Evolutionary conservation across 305 asterid species (phyloP).

Genomic region (Fraxinus sp.): DNA sequence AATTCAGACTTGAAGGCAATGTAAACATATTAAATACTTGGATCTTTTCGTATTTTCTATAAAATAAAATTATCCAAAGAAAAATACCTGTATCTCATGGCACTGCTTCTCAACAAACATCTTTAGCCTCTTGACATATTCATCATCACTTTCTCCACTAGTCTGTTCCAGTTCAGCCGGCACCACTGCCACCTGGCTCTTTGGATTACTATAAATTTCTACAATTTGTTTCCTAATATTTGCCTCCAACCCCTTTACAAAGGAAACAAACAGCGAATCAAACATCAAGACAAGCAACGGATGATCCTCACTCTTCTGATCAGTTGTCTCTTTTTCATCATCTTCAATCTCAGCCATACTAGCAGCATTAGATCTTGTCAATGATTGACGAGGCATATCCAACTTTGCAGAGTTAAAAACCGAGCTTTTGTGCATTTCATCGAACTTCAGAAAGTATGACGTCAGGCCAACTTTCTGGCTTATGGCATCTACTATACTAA

Average conservation of each 20-base stretch:
- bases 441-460: slow-evolving; percentile 67
- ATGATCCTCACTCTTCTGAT: slow-evolving; percentile 62
- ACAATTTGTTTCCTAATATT: slow-evolving; percentile 70
- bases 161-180: slow-evolving; percentile 84
- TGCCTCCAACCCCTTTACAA: slow-evolving; percentile 63
- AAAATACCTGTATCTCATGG: slow-evolving; percentile 83
- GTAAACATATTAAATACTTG: slow-evolving; percentile 1
- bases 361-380: slow-evolving; percentile 80
- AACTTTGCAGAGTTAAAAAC: slow-evolving; percentile 73
- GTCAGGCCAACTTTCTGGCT: slow-evolving; percentile 85
- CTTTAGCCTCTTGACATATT: slow-evolving; percentile 72
- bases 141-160: slow-evolving; percentile 65
- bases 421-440: slow-evolving; percentile 74
- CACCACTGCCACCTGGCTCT: slow-evolving; percentile 81
- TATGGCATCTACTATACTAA: slow-evolving; percentile 68
- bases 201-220: slow-evolving; percentile 71
- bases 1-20: not conserved
- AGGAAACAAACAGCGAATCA: slow-evolving; percentile 68
- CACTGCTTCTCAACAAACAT: slow-evolving; percentile 81
- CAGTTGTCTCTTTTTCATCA: slow-evolving; percentile 56
- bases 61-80: not conserved
- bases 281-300: slow-evolving; percentile 67
- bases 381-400: slow-evolving; percentile 50
- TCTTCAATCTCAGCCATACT: slow-evolving; percentile 89
- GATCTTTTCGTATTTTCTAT: slow-evolving; percentile 7